Base-by-base conservation (phyloP, 768 basidiomycete genomes). In the Gymnopilus junonius region DNA sequence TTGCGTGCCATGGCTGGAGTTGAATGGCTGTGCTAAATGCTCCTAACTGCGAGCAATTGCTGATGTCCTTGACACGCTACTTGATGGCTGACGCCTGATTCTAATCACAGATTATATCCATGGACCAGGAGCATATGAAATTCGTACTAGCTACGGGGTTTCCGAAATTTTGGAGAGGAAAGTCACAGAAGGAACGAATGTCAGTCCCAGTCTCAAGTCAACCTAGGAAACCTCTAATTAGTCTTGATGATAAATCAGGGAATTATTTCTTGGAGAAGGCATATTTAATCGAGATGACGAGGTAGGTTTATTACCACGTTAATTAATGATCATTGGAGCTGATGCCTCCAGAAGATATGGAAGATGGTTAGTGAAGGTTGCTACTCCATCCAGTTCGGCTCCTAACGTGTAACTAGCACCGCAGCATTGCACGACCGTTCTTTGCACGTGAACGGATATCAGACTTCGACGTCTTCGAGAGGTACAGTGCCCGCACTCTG, bases 231-330 rank as follows among this genome's bases (percentile, higher is more conserved):
- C 46, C 27, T 50, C 20, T 62, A 21, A 60, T 60, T 11, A 31
- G 8, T 51, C 15, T 51, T 17, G 4, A 51, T 12, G 17, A 25
- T 31, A 20, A 29, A 62, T 51, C 70, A 84, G 83, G 83, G 80
- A 84, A 65, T 79, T 79, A 10, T 88, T 91, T 70, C 78, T 92
- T n/a, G 91, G 91, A 3, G 79, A 84, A 64, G 90, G 91, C 2
- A 91, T 93, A 39, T 93, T 93, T 73, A 91, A 91, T 65, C 82
- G 90, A 15, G 91, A 91, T 71, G 90, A 89, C 67, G 85, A 87
- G 74, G 87, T 86, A 70, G 75, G 79, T 64, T 32, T 45, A 10
- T 40, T 35, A n/a, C 29, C 21, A 53, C 48, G n/a, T 40, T 59
- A 15, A 25, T 48, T 37, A n/a, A 37, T 12, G 27, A n/a, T 15